Evolutionary conservation across 345 rosid species (phyloP).

Genomic region (Camelina laxa): DNA sequence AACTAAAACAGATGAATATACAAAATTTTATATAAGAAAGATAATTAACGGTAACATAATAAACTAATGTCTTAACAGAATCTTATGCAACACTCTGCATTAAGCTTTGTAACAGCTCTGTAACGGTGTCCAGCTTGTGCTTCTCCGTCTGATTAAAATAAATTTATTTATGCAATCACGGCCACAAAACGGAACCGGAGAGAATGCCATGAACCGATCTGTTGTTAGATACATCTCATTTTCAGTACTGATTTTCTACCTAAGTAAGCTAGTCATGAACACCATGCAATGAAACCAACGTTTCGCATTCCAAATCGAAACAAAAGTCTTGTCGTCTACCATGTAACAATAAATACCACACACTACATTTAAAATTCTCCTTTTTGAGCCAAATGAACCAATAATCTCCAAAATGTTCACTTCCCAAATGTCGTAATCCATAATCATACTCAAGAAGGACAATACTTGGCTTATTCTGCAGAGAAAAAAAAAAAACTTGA

Average conservation of each 20-base stretch:
- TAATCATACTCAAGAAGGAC: background rate
- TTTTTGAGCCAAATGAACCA: slow-evolving; percentile 12
- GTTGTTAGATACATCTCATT: slow-evolving; percentile 23
- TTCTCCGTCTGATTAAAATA: too few species aligned
- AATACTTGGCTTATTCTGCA: background rate
- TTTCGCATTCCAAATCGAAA: slow-evolving; percentile 22
- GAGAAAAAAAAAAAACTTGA: background rate
- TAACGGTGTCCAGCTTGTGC: too few species aligned
- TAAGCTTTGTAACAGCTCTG: too few species aligned
- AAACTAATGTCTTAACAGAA: too few species aligned
- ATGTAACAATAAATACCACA: slow-evolving; percentile 16
- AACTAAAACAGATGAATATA: too few species aligned
- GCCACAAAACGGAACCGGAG: background rate
- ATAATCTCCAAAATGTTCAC: slow-evolving; percentile 15
- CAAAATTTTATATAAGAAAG: too few species aligned
- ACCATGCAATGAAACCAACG: slow-evolving; percentile 14
- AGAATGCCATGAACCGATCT: slow-evolving; percentile 10
- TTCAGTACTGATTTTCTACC: background rate
- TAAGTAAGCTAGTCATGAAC: background rate
- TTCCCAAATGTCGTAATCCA: slow-evolving; percentile 15
- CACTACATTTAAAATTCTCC: slow-evolving; percentile 14
- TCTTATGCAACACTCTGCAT: too few species aligned
- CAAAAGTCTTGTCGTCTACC: slow-evolving; percentile 15
- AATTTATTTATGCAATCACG: too few species aligned
- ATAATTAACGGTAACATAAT: too few species aligned